These are phyloP conservation scores for Paraglomus occultum DNA, from an alignment of 192 early-diverging fungal species.

Conservation along the genomic window DNA sequence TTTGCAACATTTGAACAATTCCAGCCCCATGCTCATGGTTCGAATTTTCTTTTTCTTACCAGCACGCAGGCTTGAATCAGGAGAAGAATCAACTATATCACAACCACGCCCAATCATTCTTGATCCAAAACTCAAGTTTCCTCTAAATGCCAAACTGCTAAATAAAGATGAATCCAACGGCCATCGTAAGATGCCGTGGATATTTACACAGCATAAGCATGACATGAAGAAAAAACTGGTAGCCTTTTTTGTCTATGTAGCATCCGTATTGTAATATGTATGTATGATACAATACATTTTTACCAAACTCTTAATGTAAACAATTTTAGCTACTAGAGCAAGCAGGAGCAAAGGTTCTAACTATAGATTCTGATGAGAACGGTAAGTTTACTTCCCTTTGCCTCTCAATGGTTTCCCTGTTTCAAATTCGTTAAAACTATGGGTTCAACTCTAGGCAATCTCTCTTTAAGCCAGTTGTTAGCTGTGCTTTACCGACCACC, in stretches of 20 bases:
- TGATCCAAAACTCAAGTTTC: conserved; percentile 68
- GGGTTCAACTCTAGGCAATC: conserved; percentile 22
- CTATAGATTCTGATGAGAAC: conserved; percentile 32
- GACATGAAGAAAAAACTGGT: conserved; percentile 26
- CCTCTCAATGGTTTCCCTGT: background rate
- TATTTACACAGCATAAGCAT: conserved; percentile 46
- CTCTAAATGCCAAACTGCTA: conserved; percentile 56
- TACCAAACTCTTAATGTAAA: background rate
- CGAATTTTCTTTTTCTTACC: background rate
- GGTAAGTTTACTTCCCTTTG: conserved; percentile 20
- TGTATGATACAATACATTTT: too few relatives aligned
- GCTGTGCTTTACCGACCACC: conserved; percentile 13
- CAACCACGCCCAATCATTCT: conserved; percentile 80
- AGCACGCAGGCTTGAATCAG: conserved; percentile 27
- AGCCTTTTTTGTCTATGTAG: background rate
- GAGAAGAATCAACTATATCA: conserved; percentile 17
- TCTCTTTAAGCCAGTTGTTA: conserved; percentile 31
- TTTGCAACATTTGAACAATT: too few relatives aligned
- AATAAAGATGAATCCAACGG: conserved; percentile 32
- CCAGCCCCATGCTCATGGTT: background rate
- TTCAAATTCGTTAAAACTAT: background rate
- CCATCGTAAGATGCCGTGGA: conserved; percentile 48
- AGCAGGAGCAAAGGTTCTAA: conserved; percentile 59
- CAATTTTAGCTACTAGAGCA: conserved; percentile 45
- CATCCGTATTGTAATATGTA: background rate